Percentiles rank a stretch among this genome's conserved stretches.
Evolutionary conservation across 177 flowering plant genomes (phyloP).

Genomic region (Vitis hybrid): DNA sequence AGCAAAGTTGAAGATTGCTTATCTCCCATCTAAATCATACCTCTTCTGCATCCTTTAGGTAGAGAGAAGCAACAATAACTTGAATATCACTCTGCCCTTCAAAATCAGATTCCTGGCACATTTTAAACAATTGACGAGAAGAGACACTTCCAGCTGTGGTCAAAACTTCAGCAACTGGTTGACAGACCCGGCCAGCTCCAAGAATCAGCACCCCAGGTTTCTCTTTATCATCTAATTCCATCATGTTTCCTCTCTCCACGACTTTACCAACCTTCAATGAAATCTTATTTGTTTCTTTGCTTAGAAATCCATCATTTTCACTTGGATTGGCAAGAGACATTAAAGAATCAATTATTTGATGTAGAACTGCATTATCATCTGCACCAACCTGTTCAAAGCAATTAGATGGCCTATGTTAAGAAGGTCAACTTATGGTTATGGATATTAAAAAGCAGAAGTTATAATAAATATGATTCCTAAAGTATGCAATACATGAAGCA

Average conservation of each 20-base stretch:
- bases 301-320: conserved; percentile 27
- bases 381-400: conserved; percentile 73
- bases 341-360: conserved; percentile 82
- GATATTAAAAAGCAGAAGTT: too few relatives aligned
- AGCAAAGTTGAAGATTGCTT: neutral
- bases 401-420: neutral
- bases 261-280: conserved; percentile 63
- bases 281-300: conserved; percentile 37
- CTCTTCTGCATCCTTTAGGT: conserved; percentile 92
- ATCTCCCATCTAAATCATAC: conserved; percentile 35
- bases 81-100: conserved; percentile 49
- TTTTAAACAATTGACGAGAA: conserved; percentile 34
- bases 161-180: conserved; percentile 85
- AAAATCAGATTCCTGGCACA: conserved; percentile 24
- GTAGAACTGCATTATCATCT: conserved; percentile 64
- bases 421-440: neutral
- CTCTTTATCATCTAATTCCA: conserved; percentile 24
- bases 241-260: conserved; percentile 34
- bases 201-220: conserved; percentile 66
- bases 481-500: too few relatives aligned
- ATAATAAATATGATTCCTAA: too few relatives aligned
- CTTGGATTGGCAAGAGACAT: conserved; percentile 62
- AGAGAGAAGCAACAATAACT: conserved; percentile 90
- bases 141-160: conserved; percentile 56
- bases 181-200: conserved; percentile 97